Conservation (phyloP, 768 basidiomycete species). For the Trametes coccinea region DNA sequence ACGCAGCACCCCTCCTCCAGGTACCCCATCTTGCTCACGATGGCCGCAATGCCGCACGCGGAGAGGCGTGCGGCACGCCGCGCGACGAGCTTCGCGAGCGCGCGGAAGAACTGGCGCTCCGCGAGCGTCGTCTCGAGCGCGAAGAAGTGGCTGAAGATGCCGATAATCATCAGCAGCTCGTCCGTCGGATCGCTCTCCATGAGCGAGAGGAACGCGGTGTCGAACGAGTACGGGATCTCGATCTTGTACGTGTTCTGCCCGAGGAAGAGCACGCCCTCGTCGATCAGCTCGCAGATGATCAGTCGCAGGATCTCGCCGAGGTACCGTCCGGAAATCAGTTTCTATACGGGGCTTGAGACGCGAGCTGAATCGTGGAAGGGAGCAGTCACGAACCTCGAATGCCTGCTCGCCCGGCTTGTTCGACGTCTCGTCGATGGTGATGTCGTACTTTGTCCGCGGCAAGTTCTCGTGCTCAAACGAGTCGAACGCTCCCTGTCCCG, state of each 20-base stretch:
- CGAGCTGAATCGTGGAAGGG: background rate
- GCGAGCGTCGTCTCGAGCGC: conserved; percentile 94
- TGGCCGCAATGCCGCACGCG: conserved; percentile 94
- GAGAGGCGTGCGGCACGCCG: conserved; percentile 88
- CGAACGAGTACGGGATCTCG: conserved; percentile 88
- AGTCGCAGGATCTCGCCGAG: conserved; percentile 96
- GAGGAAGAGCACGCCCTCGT: conserved; percentile 95
- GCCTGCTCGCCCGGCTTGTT: conserved; percentile 97
- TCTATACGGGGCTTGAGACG: conserved; percentile 43
- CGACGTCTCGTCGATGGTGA: conserved; percentile 86
- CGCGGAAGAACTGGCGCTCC: conserved; percentile 96
- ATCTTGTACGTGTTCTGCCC: conserved; percentile 99
- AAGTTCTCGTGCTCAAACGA: conserved; percentile 93
- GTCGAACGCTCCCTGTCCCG: conserved; percentile 87
- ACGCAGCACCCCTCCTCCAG: conserved; percentile 88
- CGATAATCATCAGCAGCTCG: conserved; percentile 94
- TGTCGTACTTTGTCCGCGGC: conserved; percentile 93
- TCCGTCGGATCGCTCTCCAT: conserved; percentile 98
- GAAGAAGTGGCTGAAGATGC: conserved; percentile 97
- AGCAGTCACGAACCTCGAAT: conserved; percentile 62
- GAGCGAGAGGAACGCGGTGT: conserved; percentile 94
- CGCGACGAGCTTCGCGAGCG: conserved; percentile 87
- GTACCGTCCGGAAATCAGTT: conserved; percentile 95
- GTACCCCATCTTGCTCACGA: conserved; percentile 93
- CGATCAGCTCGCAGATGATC: conserved; percentile 92